phyloP scores from a whole-genome alignment of 495 filamentous ascomycete genomes.

The Xylaria telfairii region DNA sequence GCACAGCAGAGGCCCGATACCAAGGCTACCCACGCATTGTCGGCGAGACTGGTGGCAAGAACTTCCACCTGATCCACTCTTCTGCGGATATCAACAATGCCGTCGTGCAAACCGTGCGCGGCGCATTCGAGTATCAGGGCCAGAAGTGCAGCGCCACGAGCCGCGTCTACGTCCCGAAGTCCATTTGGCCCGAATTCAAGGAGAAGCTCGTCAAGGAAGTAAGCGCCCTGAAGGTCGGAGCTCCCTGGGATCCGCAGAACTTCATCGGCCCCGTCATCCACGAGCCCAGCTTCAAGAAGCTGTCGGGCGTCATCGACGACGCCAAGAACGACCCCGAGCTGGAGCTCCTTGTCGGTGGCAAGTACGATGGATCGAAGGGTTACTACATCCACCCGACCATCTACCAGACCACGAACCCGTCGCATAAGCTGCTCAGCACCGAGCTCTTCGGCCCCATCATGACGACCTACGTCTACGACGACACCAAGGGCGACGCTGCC shows the following conservation, averaged over 20 bases:
- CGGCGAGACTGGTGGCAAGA: conserved; percentile 90
- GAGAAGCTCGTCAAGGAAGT: conserved; percentile 67
- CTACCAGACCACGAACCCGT: conserved; percentile 64
- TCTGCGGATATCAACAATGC: conserved; percentile 79
- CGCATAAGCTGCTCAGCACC: conserved; percentile 69
- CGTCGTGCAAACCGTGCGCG: conserved; percentile 79
- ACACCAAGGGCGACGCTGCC: conserved; percentile 56
- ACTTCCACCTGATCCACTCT: conserved; percentile 83
- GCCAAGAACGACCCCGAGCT: conserved; percentile 70
- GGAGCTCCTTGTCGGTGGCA: conserved; percentile 70
- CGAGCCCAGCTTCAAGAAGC: conserved; percentile 71
- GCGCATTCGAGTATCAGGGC: conserved; percentile 88
- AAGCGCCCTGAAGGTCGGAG: conserved; percentile 69
- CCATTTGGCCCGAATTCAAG: conserved; percentile 71
- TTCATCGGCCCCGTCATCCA: conserved; percentile 86
- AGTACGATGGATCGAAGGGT: conserved; percentile 69
- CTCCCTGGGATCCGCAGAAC: conserved; percentile 69
- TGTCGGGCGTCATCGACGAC: conserved; percentile 68
- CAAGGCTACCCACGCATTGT: conserved; percentile 80
- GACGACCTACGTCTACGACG: conserved; percentile 73
- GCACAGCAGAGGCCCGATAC: conserved; percentile 71
- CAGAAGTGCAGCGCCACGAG: conserved; percentile 90
- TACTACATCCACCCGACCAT: conserved; percentile 78
- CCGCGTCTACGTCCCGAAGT: conserved; percentile 74
- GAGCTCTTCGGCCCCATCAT: conserved; percentile 84